Evolutionary conservation across 306 rosid species (phyloP).

Genomic region (Oemleria cerasiformis): DNA sequence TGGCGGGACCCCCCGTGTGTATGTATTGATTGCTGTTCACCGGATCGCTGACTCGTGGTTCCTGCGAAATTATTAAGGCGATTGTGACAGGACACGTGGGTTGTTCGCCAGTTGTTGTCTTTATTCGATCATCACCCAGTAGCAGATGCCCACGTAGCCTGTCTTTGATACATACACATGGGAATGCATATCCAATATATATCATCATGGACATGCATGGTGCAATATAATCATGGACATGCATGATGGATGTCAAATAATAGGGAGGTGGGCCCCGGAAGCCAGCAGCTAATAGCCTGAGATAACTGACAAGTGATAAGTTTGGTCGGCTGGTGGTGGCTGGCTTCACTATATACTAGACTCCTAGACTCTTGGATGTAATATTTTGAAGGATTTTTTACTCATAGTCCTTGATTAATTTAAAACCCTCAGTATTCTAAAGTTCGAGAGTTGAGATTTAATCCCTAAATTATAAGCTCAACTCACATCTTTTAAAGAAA

Average conservation of each 20-base stretch:
- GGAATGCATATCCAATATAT: not conserved
- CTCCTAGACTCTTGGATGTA: too few species aligned
- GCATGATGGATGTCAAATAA: not conserved
- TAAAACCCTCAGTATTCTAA: too few species aligned
- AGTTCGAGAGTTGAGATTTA: too few species aligned
- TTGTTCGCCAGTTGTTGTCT: conserved; percentile 67
- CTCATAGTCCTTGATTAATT: too few species aligned
- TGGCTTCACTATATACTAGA: too few species aligned
- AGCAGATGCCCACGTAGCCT: conserved; percentile 13
- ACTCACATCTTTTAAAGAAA: too few species aligned
- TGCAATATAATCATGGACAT: not conserved
- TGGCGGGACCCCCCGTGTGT: not conserved
- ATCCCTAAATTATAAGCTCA: too few species aligned
- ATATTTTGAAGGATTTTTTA: too few species aligned
- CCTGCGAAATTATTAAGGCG: conserved; percentile 33
- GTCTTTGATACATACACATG: not conserved
- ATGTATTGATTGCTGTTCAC: not conserved
- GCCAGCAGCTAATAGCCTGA: too few species aligned
- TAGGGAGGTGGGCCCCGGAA: too few species aligned
- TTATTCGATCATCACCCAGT: conserved; percentile 23
- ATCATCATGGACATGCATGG: not conserved
- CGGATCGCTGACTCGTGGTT: conserved; percentile 17
- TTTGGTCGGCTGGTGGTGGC: too few species aligned
- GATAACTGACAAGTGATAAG: too few species aligned
- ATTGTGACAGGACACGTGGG: conserved; percentile 65